These are phyloP conservation scores for Malus orientalis DNA, from an alignment of 306 rosid species.

Conservation along the genomic window DNA sequence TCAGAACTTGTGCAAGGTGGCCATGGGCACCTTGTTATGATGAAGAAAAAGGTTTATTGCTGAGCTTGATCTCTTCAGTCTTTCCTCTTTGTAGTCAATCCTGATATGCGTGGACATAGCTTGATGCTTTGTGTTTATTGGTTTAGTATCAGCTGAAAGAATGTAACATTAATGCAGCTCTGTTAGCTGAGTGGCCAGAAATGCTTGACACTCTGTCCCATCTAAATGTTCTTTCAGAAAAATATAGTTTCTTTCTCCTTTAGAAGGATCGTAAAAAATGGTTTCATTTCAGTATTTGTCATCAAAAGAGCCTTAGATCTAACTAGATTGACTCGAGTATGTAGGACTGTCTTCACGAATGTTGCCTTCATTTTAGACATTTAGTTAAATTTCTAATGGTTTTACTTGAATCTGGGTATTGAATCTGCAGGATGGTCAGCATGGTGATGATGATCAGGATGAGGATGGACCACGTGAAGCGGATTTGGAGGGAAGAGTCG, in stretches of 20 bases:
- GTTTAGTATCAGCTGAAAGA: background rate
- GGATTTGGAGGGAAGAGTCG: conserved; percentile 85
- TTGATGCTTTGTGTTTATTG: background rate
- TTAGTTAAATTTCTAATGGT: background rate
- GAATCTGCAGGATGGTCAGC: conserved; percentile 70
- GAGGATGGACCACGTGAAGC: conserved; percentile 79
- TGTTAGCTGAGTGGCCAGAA: background rate
- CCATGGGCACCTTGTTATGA: conserved; percentile 85
- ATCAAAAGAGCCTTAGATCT: background rate
- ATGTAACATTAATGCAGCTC: background rate
- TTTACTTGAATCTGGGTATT: conserved; percentile 15
- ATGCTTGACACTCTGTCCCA: background rate
- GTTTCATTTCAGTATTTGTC: background rate
- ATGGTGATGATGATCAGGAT: conserved; percentile 73
- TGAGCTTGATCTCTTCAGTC: background rate
- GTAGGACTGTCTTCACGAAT: background rate
- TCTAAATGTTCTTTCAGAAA: background rate
- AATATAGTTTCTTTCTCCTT: background rate
- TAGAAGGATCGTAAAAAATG: too few species aligned
- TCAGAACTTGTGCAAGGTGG: conserved; percentile 95
- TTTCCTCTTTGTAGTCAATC: background rate
- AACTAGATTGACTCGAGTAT: background rate
- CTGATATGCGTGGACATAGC: background rate
- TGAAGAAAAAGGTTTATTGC: conserved; percentile 77
- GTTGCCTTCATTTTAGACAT: background rate